A percentile compares a stretch with the other conserved stretches of the same genome.
phyloP scores from a whole-genome alignment of 257 asterid genomes.

The Penstemon davidsonii region DNA sequence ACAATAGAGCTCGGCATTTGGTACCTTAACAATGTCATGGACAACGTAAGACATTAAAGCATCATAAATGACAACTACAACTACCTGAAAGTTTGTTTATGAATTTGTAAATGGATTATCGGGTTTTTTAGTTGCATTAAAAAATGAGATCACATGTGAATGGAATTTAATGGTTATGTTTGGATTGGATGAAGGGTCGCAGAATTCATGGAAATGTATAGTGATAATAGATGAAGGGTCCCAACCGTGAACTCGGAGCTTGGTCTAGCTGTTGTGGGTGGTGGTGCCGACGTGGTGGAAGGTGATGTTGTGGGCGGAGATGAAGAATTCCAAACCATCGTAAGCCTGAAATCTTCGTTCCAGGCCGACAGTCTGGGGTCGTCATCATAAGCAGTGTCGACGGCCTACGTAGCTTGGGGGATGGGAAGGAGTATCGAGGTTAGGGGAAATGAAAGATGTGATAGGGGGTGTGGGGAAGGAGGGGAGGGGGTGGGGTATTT shows the following conservation, averaged over 20 bases:
- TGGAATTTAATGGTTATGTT: conserved; percentile 25
- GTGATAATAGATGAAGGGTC: conserved; percentile 8
- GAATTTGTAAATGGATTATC: conserved; percentile 28
- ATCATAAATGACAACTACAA: conserved; percentile 34
- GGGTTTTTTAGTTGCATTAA: conserved; percentile 28
- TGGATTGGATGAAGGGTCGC: conserved; percentile 30
- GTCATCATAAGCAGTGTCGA: too few species aligned
- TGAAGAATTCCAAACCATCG: neutral
- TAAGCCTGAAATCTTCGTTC: too few species aligned
- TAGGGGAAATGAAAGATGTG: too few species aligned
- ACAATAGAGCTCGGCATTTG: conserved; percentile 30
- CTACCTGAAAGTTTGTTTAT: neutral
- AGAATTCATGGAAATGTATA: conserved; percentile 25
- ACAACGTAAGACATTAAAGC: conserved; percentile 33
- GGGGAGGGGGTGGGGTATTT: too few species aligned
- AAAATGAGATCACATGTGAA: conserved; percentile 26
- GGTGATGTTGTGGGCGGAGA: conserved; percentile 23
- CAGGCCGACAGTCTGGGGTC: too few species aligned
- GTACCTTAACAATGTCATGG: conserved; percentile 24
- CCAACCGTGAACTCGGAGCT: conserved; percentile 22
- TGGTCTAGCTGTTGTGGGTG: conserved; percentile 23
- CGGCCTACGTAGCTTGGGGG: too few species aligned
- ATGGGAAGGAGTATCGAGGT: too few species aligned
- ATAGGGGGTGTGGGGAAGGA: too few species aligned
- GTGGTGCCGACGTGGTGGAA: conserved; percentile 24